Evolutionary conservation across 2,329 filamentous ascomycete species (phyloP).

Genomic region (Curvularia verruculosa): DNA sequence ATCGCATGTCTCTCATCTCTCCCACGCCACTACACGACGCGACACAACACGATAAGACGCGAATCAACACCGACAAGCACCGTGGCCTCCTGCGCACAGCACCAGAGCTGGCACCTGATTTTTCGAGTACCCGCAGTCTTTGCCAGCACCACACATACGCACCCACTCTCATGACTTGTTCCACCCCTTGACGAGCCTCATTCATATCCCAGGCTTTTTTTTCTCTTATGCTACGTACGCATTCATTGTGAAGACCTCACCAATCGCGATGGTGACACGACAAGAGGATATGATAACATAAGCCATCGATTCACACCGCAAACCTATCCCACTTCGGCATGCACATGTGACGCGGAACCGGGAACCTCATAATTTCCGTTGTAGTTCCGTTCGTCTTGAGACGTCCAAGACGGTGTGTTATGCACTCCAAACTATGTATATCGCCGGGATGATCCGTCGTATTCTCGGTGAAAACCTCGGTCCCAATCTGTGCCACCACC

Average conservation of each 20-base stretch:
- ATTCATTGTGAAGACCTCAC: neutral
- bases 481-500: neutral
- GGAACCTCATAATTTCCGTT: neutral
- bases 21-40: no score
- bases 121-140: neutral
- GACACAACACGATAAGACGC: no score
- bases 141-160: neutral
- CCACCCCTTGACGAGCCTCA: neutral
- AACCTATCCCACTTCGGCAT: neutral
- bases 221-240: neutral
- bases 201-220: neutral
- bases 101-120: neutral
- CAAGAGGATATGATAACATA: neutral
- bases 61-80: no score
- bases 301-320: neutral
- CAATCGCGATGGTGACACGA: neutral
- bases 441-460: slow-evolving; percentile 2
- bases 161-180: neutral
- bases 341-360: neutral
- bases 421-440: slow-evolving; percentile 3
- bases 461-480: slow-evolving; percentile 2
- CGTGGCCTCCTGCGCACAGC: neutral
- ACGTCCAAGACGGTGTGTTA: slow-evolving; percentile 2
- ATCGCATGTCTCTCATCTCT: no score
- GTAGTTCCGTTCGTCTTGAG: slow-evolving; percentile 4